Conservation (phyloP, 192 early-diverging fungal genomes). For the Backusella australiensis region DNA sequence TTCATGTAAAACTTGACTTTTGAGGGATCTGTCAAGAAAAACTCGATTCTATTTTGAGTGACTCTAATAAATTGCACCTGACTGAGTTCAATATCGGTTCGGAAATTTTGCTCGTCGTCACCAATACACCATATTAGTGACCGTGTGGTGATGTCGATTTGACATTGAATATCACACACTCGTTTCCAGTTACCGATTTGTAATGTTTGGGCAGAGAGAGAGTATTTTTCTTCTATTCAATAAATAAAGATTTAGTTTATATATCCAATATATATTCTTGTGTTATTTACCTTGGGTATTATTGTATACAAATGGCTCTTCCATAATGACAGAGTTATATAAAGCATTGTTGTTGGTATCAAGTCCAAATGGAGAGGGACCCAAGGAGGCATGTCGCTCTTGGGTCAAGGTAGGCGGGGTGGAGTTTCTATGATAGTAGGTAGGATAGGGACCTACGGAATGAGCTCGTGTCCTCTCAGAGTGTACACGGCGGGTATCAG, state of each 20-base stretch:
- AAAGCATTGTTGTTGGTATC: not conserved
- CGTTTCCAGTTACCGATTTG: slow-evolving; percentile 65
- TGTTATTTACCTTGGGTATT: not conserved
- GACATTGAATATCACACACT: slow-evolving; percentile 56
- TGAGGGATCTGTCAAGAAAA: slow-evolving; percentile 26
- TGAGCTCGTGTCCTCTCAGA: slow-evolving; percentile 22
- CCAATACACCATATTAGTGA: slow-evolving; percentile 59
- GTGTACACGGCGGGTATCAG: not conserved
- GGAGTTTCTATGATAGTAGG: not conserved
- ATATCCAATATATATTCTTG: not conserved
- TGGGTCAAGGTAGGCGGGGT: not conserved
- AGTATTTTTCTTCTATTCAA: not conserved
- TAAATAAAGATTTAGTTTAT: not conserved
- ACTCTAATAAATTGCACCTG: slow-evolving; percentile 43
- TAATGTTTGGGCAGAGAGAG: slow-evolving; percentile 52
- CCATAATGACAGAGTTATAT: not conserved
- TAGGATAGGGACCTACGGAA: slow-evolving; percentile 20
- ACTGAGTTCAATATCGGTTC: slow-evolving; percentile 52
- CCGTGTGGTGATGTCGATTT: slow-evolving; percentile 41
- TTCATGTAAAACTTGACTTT: slow-evolving; percentile 48
- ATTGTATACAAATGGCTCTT: slow-evolving; percentile 1
- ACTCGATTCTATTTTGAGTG: slow-evolving; percentile 29
- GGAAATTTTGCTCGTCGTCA: slow-evolving; percentile 52
- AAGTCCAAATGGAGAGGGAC: not conserved
- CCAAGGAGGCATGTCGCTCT: slow-evolving; percentile 5